These are phyloP conservation scores for Boletus subluridellus DNA, from an alignment of 1,284 basidiomycete species.

Conservation along the genomic window DNA sequence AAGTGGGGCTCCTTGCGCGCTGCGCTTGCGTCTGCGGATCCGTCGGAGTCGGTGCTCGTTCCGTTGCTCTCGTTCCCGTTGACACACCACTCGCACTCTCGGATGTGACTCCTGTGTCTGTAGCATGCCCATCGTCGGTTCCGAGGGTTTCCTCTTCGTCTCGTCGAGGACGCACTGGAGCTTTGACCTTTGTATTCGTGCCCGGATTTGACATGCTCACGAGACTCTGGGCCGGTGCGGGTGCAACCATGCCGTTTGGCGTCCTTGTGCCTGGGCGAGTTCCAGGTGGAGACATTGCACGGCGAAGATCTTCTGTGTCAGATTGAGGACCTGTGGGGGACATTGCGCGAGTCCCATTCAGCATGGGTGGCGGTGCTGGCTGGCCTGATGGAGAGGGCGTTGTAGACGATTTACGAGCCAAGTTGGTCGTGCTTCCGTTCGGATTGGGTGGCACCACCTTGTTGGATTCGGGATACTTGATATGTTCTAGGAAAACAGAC, in stretches of 20 bases:
- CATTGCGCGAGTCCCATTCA: constrained; percentile 49
- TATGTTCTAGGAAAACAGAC: constrained; percentile 59
- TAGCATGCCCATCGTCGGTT: constrained; percentile 50
- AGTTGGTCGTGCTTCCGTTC: constrained; percentile 31
- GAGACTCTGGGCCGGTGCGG: constrained; percentile 30
- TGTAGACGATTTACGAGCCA: constrained; percentile 42
- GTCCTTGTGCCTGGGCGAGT: constrained; percentile 36
- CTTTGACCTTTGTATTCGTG: constrained; percentile 45
- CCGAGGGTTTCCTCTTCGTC: constrained; percentile 62
- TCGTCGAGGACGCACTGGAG: constrained; percentile 57
- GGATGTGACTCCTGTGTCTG: constrained; percentile 43
- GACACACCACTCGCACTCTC: constrained; percentile 18
- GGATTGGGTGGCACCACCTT: constrained; percentile 43
- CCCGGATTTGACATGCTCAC: constrained; percentile 6
- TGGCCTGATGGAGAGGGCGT: constrained; percentile 32
- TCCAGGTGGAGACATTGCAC: constrained; percentile 61
- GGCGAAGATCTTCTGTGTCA: constrained; percentile 56
- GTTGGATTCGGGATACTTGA: constrained; percentile 85
- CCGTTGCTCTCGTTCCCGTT: constrained; percentile 38
- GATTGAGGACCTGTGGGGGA: constrained; percentile 50
- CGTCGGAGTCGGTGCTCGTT: constrained; percentile 52
- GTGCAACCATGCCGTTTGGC: constrained; percentile 42
- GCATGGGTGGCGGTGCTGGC: constrained; percentile 20
- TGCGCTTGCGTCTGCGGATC: constrained; percentile 36
- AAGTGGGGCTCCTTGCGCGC: constrained; percentile 61